A percentile compares a stretch with the other conserved stretches of the same genome.
phyloP scores from a whole-genome alignment of 306 rosid species.

The Arachis hypogaea region DNA sequence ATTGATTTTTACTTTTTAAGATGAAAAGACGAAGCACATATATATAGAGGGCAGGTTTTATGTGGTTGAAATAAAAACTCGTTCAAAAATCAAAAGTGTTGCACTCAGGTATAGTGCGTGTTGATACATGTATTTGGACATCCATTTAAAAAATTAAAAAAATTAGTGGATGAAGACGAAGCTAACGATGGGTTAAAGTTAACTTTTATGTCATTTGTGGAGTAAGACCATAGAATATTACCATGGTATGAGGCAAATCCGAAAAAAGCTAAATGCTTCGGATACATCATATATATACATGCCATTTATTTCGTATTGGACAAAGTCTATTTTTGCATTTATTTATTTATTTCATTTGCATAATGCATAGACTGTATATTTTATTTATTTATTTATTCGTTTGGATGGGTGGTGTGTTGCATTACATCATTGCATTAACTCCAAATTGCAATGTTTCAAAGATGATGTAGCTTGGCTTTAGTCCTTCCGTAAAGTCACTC shows the following conservation, averaged over 20 bases:
- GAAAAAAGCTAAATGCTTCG: background rate
- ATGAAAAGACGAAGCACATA: too few relatives aligned
- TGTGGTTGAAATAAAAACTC: background rate
- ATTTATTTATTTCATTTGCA: background rate
- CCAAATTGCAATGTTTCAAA: conserved; percentile 5
- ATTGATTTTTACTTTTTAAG: too few relatives aligned
- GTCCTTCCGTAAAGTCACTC: conserved; percentile 2
- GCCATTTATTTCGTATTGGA: conserved; percentile 2
- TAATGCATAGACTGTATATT: background rate
- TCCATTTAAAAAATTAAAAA: background rate
- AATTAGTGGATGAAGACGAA: conserved; percentile 1
- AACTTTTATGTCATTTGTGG: background rate
- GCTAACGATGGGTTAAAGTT: conserved; percentile 10
- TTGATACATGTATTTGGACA: background rate
- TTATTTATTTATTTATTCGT: background rate
- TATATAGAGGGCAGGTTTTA: background rate
- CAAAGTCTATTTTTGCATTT: background rate
- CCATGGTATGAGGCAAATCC: conserved; percentile 11
- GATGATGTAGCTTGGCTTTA: background rate
- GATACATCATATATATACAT: background rate
- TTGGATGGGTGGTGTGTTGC: background rate
- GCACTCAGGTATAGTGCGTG: background rate
- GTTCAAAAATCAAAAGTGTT: background rate
- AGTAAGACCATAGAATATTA: conserved; percentile 2
- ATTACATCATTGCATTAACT: conserved; percentile 1